Conservation (phyloP, 1,284 basidiomycete species). For the Boletus sp. region DNA sequence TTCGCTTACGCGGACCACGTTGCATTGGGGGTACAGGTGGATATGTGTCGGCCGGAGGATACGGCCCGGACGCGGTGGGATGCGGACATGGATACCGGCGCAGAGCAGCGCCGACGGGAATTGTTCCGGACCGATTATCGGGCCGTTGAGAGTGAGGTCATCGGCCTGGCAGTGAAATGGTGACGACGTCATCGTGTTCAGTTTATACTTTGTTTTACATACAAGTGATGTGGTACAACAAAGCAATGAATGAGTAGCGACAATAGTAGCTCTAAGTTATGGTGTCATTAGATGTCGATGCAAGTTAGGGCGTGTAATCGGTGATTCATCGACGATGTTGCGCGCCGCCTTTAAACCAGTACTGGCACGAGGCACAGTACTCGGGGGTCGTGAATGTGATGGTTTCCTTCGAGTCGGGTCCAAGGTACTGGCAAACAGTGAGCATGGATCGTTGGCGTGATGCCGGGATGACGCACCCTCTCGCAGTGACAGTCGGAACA, state of each 20-base stretch:
- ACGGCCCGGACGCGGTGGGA: slow-evolving; percentile 28
- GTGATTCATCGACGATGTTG: slow-evolving; percentile 29
- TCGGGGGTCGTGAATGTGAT: slow-evolving; percentile 50
- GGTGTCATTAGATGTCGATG: slow-evolving; percentile 23
- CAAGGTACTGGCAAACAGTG: slow-evolving; percentile 52
- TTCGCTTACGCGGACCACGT: slow-evolving; percentile 40
- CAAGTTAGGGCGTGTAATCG: slow-evolving; percentile 12
- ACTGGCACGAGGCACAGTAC: slow-evolving; percentile 63
- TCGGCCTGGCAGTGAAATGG: slow-evolving; percentile 83
- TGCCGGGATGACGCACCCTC: slow-evolving; percentile 31
- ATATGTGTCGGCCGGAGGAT: slow-evolving; percentile 27
- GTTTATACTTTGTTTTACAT: slow-evolving; percentile 10
- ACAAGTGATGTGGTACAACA: slow-evolving; percentile 20
- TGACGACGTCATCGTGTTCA: slow-evolving; percentile 38
- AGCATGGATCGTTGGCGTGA: slow-evolving; percentile 7
- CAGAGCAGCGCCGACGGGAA: slow-evolving; percentile 41
- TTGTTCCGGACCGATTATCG: slow-evolving; percentile 82
- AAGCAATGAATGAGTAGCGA: slow-evolving; percentile 12
- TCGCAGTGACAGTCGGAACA: slow-evolving; percentile 62
- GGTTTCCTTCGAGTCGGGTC: slow-evolving; percentile 64
- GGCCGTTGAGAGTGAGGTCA: slow-evolving; percentile 85
- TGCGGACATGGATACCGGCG: slow-evolving; percentile 39
- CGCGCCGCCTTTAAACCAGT: slow-evolving; percentile 54
- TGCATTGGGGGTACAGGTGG: slow-evolving; percentile 44
- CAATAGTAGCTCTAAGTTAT: slow-evolving; percentile 32